These are phyloP conservation scores for Sphagnum tenellum DNA, from an alignment of 225 moss, liverwort and hornwort genomes.

Conservation along the genomic window DNA sequence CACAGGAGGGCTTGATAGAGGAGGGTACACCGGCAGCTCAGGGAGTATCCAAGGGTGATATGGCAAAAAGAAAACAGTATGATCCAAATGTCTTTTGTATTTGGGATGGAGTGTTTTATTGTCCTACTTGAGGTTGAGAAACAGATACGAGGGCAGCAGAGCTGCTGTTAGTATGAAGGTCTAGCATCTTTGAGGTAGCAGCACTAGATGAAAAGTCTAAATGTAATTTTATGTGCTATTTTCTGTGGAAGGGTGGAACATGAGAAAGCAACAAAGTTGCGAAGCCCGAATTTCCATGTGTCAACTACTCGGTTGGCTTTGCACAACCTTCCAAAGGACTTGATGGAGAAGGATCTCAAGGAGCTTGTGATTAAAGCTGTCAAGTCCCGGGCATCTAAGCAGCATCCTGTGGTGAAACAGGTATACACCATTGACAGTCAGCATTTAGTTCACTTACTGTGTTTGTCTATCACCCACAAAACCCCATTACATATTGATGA, in stretches of 20 bases:
- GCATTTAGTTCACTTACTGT: too few relatives aligned
- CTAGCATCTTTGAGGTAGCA: neutral
- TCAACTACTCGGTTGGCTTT: conserved; percentile 79
- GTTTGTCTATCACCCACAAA: too few relatives aligned
- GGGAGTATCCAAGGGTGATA: conserved; percentile 77
- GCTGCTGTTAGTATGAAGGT: too few relatives aligned
- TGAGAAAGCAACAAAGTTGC: conserved; percentile 81
- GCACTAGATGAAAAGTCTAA: neutral
- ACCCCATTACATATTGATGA: too few relatives aligned
- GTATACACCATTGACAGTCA: conserved; percentile 1
- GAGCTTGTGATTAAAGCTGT: conserved; percentile 72
- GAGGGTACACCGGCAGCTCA: conserved; percentile 67
- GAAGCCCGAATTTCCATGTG: conserved; percentile 93
- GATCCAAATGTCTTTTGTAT: conserved; percentile 8
- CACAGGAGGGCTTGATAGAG: conserved; percentile 77
- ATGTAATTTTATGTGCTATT: too few relatives aligned
- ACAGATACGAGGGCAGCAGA: too few relatives aligned
- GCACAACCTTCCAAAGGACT: conserved; percentile 76
- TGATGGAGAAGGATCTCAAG: conserved; percentile 79
- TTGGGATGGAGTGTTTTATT: too few relatives aligned
- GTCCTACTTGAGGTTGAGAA: too few relatives aligned
- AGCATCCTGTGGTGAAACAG: conserved; percentile 91
- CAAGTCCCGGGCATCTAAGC: conserved; percentile 85
- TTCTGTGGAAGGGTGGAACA: conserved; percentile 49
- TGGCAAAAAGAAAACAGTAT: conserved; percentile 80